phyloP scores from a whole-genome alignment of 257 asterid species.

The Gentiana macrophylla region DNA sequence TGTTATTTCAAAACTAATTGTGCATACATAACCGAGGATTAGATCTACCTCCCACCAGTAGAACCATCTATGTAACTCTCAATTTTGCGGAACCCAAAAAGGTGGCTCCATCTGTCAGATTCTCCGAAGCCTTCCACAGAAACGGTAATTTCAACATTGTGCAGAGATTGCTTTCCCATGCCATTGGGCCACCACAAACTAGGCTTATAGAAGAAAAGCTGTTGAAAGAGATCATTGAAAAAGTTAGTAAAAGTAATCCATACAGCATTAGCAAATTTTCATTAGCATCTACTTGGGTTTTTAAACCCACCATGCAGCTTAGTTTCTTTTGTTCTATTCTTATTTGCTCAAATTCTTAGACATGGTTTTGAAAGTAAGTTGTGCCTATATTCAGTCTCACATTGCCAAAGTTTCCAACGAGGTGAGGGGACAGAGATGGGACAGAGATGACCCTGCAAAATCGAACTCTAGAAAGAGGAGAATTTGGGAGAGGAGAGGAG shows the following conservation, averaged over 20 bases:
- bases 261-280: neutral
- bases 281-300: neutral
- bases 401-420: too few species aligned
- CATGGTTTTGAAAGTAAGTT: too few species aligned
- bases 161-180: constrained; percentile 87
- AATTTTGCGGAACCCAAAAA: constrained; percentile 87
- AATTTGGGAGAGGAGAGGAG: too few species aligned
- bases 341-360: neutral
- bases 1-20: neutral
- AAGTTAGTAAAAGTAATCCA: neutral
- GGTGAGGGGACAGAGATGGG: too few species aligned
- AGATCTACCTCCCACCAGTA: constrained; percentile 87
- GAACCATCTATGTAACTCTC: constrained; percentile 57
- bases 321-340: neutral
- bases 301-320: neutral
- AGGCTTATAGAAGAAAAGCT: constrained; percentile 89
- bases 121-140: constrained; percentile 67
- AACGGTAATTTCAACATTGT: constrained; percentile 68
- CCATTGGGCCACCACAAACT: constrained; percentile 99
- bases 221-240: constrained; percentile 17
- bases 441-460: too few species aligned
- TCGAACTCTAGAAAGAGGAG: too few species aligned
- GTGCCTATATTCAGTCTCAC: too few species aligned
- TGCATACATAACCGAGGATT: neutral
- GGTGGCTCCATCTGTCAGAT: constrained; percentile 83